Evolutionary conservation across 768 basidiomycete genomes (phyloP).

Genomic region (Phanerochaete sordida): DNA sequence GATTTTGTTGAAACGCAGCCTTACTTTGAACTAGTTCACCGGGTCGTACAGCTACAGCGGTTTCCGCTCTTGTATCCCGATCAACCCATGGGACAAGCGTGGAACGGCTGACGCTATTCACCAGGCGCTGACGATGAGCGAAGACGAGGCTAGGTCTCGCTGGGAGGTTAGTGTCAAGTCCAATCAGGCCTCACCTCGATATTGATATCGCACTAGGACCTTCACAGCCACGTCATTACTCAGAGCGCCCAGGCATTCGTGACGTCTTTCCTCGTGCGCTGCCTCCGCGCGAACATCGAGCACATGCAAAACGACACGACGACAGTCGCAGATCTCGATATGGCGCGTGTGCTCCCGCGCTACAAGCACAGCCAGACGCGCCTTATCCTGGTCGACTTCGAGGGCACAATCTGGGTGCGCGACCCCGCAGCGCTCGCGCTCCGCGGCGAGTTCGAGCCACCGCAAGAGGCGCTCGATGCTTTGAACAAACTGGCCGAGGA

Average conservation of each 20-base stretch:
- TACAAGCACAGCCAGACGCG: slow-evolving; percentile 65
- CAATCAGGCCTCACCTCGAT: background rate
- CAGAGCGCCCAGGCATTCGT: slow-evolving; percentile 87
- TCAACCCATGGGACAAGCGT: slow-evolving; percentile 84
- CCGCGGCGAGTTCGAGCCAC: slow-evolving; percentile 32
- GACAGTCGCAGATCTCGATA: slow-evolving; percentile 38
- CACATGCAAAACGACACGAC: slow-evolving; percentile 42
- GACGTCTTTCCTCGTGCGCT: slow-evolving; percentile 72
- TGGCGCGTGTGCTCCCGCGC: slow-evolving; percentile 54
- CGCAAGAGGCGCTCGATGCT: slow-evolving; percentile 38
- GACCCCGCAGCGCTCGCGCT: slow-evolving; percentile 35
- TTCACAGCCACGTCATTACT: slow-evolving; percentile 81
- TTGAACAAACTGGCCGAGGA: slow-evolving; percentile 61
- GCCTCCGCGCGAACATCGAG: slow-evolving; percentile 68
- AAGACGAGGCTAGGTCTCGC: slow-evolving; percentile 66
- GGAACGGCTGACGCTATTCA: slow-evolving; percentile 82
- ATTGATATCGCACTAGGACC: slow-evolving; percentile 37
- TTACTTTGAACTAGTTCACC: slow-evolving; percentile 53
- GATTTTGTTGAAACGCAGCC: background rate
- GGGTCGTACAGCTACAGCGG: slow-evolving; percentile 85
- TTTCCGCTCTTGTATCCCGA: slow-evolving; percentile 80
- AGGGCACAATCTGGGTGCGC: slow-evolving; percentile 73
- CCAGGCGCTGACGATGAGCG: slow-evolving; percentile 74
- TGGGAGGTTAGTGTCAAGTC: slow-evolving; percentile 58
- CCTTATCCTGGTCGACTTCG: slow-evolving; percentile 72